Evolutionary conservation across 352 stramenopile species (phyloP).

Genomic region (Globisporangium nagaii): DNA sequence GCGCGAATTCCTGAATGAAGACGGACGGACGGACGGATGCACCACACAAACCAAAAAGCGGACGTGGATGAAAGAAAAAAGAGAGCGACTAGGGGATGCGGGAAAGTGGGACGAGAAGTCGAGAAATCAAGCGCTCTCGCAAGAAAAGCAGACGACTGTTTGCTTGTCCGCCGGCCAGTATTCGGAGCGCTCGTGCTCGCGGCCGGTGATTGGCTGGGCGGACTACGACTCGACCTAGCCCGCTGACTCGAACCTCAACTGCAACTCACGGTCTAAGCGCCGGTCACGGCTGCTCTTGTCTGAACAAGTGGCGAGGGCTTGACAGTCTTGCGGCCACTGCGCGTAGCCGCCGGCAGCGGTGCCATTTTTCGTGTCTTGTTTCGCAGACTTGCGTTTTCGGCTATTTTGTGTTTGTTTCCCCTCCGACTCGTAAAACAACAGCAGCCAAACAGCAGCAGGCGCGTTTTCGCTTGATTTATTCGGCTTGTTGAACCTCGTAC

Average conservation of each 20-base stretch:
- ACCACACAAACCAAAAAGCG: neutral
- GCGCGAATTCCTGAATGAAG: slow-evolving; percentile 10
- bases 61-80: neutral
- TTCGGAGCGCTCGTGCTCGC: neutral
- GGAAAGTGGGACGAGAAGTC: neutral
- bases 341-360: too few species aligned
- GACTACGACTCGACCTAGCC: too few species aligned
- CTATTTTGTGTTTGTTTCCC: too few species aligned
- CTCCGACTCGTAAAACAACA: too few species aligned
- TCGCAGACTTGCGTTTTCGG: too few species aligned
- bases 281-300: too few species aligned
- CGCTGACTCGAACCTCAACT: slow-evolving; percentile 4
- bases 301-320: too few species aligned
- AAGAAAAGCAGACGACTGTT: slow-evolving; percentile 3
- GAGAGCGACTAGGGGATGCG: slow-evolving; percentile 1
- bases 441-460: too few species aligned
- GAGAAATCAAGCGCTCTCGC: slow-evolving; percentile 13
- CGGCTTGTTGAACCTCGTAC: too few species aligned
- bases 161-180: neutral
- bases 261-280: neutral
- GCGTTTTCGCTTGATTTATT: too few species aligned
- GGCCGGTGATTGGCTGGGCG: neutral
- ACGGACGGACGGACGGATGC: neutral
- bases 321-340: too few species aligned
- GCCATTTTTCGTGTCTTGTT: too few species aligned